Conservation (phyloP, 1,139 yeast genomes). For the Debaryomyces robertsiae region DNA sequence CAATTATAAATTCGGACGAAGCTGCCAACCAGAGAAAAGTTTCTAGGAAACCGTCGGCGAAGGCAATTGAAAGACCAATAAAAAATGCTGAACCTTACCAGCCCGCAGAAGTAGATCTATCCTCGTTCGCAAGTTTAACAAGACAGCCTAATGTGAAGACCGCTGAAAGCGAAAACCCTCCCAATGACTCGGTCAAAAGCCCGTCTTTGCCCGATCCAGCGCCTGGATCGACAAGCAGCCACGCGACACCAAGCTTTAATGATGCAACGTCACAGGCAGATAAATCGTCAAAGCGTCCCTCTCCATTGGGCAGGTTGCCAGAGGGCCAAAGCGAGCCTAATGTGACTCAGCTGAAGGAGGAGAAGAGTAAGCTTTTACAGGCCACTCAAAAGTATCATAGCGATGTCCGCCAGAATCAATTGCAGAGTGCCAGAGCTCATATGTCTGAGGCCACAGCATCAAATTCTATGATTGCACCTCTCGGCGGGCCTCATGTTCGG, state of each 20-base stretch:
- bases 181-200: neutral
- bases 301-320: conserved; percentile 1
- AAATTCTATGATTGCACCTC: conserved; percentile 23
- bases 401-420: conserved; percentile 18
- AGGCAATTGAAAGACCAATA: conserved; percentile 13
- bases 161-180: neutral
- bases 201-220: conserved; percentile 1
- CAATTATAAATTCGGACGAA: conserved; percentile 24
- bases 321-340: conserved; percentile 2
- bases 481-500: conserved; percentile 24
- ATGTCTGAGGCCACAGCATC: conserved; percentile 4
- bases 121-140: conserved; percentile 50
- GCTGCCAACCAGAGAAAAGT: conserved; percentile 12
- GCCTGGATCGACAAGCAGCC: neutral
- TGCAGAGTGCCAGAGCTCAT: conserved; percentile 13
- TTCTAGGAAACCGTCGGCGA: conserved; percentile 18
- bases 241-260: neutral
- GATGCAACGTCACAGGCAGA: neutral
- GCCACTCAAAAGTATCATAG: conserved; percentile 15
- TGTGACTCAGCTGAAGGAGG: neutral
- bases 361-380: neutral
- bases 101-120: conserved; percentile 58
- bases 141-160: conserved; percentile 40
- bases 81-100: conserved; percentile 41
- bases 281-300: conserved; percentile 2